phyloP scores from a whole-genome alignment of 257 asterid species.

The Penstemon davidsonii region DNA sequence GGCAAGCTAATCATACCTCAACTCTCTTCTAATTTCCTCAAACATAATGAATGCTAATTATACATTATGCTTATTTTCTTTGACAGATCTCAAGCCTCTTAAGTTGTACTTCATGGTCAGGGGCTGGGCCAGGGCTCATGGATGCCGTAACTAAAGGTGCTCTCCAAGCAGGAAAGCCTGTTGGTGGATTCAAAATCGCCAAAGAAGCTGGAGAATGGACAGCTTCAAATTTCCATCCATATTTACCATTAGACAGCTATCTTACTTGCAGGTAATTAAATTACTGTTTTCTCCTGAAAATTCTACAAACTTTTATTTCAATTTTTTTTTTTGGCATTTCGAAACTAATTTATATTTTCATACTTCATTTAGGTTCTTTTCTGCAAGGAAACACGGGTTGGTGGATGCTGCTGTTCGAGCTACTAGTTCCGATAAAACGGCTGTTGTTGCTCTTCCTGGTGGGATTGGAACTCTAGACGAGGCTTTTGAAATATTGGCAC shows the following conservation, averaged over 20 bases:
- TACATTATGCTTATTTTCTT: conserved; percentile 10
- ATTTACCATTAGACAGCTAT: conserved; percentile 66
- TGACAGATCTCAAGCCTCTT: conserved; percentile 69
- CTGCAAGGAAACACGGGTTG: conserved; percentile 92
- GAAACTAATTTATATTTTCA: neutral
- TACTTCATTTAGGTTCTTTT: conserved; percentile 68
- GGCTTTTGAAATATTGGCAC: conserved; percentile 78
- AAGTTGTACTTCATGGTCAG: conserved; percentile 91
- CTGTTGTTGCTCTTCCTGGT: conserved; percentile 82
- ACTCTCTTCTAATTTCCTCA: neutral
- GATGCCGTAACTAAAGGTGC: conserved; percentile 96
- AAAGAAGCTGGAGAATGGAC: conserved; percentile 97
- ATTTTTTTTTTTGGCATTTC: too few species aligned
- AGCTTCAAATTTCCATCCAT: conserved; percentile 65
- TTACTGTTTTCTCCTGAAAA: neutral
- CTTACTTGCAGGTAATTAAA: conserved; percentile 75
- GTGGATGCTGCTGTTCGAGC: conserved; percentile 88
- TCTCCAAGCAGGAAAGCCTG: conserved; percentile 72
- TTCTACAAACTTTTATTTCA: neutral
- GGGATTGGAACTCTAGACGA: conserved; percentile 94
- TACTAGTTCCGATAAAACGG: conserved; percentile 59
- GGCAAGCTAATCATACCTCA: conserved; percentile 37
- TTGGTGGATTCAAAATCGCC: conserved; percentile 91
- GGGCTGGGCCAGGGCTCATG: conserved; percentile 96
- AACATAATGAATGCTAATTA: neutral